These are phyloP conservation scores for Gryganskiella cystojenkinii DNA, from an alignment of 192 early-diverging fungal species.

Conservation along the genomic window DNA sequence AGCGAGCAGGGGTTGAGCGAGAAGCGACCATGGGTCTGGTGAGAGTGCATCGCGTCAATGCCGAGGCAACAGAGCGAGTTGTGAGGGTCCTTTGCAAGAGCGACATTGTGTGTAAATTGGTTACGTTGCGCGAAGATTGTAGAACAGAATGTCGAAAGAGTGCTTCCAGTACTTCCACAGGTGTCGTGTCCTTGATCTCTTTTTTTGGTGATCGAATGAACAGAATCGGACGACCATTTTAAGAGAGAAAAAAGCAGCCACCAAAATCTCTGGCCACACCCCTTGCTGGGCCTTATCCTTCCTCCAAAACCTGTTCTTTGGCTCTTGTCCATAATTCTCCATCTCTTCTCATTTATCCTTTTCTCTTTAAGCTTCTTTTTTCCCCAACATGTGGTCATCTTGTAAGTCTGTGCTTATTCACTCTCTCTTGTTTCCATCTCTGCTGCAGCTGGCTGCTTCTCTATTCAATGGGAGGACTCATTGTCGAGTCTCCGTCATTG, in stretches of 20 bases:
- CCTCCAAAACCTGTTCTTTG: neutral
- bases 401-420: slow-evolving; percentile 25
- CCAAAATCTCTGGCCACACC: too few species aligned
- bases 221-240: too few species aligned
- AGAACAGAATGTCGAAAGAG: too few species aligned
- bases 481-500: neutral
- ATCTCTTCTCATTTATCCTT: neutral
- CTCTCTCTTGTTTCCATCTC: neutral
- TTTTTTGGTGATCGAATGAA: too few species aligned
- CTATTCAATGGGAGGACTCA: neutral
- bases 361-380: neutral
- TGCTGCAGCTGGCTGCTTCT: neutral
- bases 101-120: too few species aligned
- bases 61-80: neutral
- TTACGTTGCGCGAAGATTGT: too few species aligned
- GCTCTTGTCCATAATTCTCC: neutral
- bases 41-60: too few species aligned
- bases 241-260: too few species aligned
- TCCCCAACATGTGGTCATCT: slow-evolving; percentile 36
- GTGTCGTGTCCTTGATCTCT: too few species aligned
- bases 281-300: too few species aligned
- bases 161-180: too few species aligned
- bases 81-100: neutral
- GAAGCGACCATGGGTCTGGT: too few species aligned
- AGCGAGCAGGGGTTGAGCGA: slow-evolving; percentile 8